phyloP scores from a whole-genome alignment of 345 rosid genomes.

The Linum usitatissimum region DNA sequence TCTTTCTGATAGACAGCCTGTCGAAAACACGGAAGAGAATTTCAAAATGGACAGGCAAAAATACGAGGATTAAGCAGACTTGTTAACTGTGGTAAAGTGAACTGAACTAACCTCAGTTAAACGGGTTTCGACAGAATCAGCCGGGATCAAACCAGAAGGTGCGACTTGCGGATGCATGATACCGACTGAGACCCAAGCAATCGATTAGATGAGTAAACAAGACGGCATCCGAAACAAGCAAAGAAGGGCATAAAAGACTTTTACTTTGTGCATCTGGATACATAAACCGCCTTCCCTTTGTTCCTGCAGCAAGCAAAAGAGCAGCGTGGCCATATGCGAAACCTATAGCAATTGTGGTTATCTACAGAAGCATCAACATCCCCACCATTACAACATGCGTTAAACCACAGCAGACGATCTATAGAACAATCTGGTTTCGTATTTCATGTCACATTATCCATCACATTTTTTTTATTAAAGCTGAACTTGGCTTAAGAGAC shows the following conservation, averaged over 20 bases:
- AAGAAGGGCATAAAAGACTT: constrained; percentile 1
- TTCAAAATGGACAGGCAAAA: neutral
- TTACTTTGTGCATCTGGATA: constrained; percentile 86
- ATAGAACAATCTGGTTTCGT: neutral
- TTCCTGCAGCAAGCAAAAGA: constrained; percentile 74
- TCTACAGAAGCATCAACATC: constrained; percentile 30
- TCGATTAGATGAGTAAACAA: neutral
- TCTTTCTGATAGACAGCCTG: constrained; percentile 5
- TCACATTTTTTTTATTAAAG: neutral
- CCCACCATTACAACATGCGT: neutral
- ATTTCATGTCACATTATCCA: neutral
- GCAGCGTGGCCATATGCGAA: constrained; percentile 79
- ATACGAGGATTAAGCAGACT: neutral
- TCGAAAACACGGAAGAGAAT: neutral
- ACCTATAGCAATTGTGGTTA: constrained; percentile 68
- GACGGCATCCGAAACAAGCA: neutral
- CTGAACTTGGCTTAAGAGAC: neutral
- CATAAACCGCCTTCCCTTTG: constrained; percentile 75
- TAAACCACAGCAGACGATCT: neutral
- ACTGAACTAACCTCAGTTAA: constrained; percentile 62
- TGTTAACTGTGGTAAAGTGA: constrained; percentile 4
- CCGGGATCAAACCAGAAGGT: constrained; percentile 76
- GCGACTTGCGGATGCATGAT: constrained; percentile 83
- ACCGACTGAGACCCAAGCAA: constrained; percentile 42
- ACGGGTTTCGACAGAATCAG: constrained; percentile 71